phyloP scores from a whole-genome alignment of 495 filamentous ascomycete genomes.

The Aspergillus sclerotioniger region DNA sequence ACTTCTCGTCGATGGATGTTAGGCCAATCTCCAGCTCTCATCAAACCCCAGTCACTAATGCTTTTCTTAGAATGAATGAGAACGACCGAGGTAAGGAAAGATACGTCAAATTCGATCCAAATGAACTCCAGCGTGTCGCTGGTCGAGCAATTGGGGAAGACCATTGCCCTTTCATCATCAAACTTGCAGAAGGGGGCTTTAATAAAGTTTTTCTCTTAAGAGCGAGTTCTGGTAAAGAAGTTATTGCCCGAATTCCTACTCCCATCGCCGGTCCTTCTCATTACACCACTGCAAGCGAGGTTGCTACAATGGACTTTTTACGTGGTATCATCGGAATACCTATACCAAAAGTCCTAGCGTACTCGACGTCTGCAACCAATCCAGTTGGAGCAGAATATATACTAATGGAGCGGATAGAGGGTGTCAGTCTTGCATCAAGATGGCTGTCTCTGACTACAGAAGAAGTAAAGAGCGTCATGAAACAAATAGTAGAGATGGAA shows the following conservation, averaged over 20 bases:
- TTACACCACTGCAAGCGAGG: slow-evolving; percentile 43
- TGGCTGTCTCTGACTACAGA: slow-evolving; percentile 36
- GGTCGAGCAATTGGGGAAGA: slow-evolving; percentile 28
- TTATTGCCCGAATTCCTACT: slow-evolving; percentile 39
- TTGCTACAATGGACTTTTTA: slow-evolving; percentile 42
- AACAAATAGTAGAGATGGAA: slow-evolving; percentile 38
- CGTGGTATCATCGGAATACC: slow-evolving; percentile 32
- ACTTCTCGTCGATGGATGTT: slow-evolving; percentile 30
- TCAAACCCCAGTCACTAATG: slow-evolving; percentile 11
- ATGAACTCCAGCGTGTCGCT: slow-evolving; percentile 32
- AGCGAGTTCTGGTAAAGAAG: slow-evolving; percentile 29
- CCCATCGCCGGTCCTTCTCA: slow-evolving; percentile 33
- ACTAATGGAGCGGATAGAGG: slow-evolving; percentile 35
- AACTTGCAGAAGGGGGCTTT: slow-evolving; percentile 38
- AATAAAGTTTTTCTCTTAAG: slow-evolving; percentile 32
- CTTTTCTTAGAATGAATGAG: slow-evolving; percentile 26
- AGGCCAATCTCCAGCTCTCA: slow-evolving; percentile 8
- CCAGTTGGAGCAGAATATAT: slow-evolving; percentile 38
- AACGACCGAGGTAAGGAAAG: slow-evolving; percentile 24
- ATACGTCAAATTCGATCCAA: slow-evolving; percentile 31
- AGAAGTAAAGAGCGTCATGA: slow-evolving; percentile 38
- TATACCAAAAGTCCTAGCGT: slow-evolving; percentile 28
- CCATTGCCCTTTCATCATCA: slow-evolving; percentile 25
- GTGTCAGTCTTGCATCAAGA: slow-evolving; percentile 34
- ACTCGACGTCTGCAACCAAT: slow-evolving; percentile 29